These are phyloP conservation scores for Boeremia exigua DNA, from an alignment of 2,329 filamentous ascomycete species.

Conservation along the genomic window DNA sequence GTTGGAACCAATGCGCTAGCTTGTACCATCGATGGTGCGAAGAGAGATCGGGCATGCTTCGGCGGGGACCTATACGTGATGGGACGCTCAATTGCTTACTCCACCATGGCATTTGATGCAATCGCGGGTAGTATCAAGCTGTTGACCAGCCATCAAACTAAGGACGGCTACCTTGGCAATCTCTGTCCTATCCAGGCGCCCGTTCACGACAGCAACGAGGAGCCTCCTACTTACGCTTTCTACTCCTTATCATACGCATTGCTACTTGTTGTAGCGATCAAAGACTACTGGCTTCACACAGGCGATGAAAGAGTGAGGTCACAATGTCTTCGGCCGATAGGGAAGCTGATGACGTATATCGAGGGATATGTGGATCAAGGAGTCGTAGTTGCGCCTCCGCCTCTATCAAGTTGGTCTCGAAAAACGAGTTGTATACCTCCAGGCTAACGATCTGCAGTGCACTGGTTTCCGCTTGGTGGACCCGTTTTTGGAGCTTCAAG, in stretches of 20 bases:
- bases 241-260: conserved; percentile 16
- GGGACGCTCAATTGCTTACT: conserved; percentile 14
- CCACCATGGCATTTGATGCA: conserved; percentile 12
- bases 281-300: conserved; percentile 17
- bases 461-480: conserved; percentile 18
- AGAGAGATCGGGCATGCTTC: conserved; percentile 16
- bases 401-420: conserved; percentile 6
- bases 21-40: conserved; percentile 16
- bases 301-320: conserved; percentile 2
- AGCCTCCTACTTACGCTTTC: conserved; percentile 13
- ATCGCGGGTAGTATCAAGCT: conserved; percentile 10
- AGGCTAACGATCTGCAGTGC: neutral
- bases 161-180: conserved; percentile 12
- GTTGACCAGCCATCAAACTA: conserved; percentile 14
- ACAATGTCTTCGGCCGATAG: neutral
- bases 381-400: conserved; percentile 6
- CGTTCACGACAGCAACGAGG: conserved; percentile 1
- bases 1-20: conserved; percentile 15
- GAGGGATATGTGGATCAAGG: conserved; percentile 2
- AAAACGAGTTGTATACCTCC: too few species aligned
- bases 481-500: conserved; percentile 14
- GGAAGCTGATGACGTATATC: conserved; percentile 4
- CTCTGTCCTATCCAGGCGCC: conserved; percentile 16
- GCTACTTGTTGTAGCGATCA: conserved; percentile 8
- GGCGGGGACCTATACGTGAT: conserved; percentile 15